Base-by-base conservation (phyloP, 2,329 filamentous ascomycete genomes). In the Scedosporium boydii region DNA sequence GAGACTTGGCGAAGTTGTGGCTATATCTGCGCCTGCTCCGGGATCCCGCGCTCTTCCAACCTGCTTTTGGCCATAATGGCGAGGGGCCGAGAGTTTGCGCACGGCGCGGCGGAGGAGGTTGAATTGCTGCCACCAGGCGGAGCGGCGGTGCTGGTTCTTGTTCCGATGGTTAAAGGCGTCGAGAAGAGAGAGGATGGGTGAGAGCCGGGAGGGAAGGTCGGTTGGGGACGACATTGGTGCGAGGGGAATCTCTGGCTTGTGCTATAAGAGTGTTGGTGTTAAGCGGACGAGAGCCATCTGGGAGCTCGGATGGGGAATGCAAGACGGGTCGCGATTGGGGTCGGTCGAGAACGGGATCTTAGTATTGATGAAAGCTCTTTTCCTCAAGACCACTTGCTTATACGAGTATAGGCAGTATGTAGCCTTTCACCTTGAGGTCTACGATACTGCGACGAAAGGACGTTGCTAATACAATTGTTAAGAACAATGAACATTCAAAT, bases 71-170 rank as follows among this genome's bases (percentile, higher is more conserved):
- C 71, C 67, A 9, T 66, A 71, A 1, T 65, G 63, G 58, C 74
- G 67, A 18, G 78, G 70, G 26, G 72, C 72, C 16, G 67, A 64
- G 1, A 96, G 76, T 62, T 81, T 80, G 7, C 76, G 75, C 7
- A 88, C 72, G 63, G 86, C 81, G 57, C 90, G 88, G 42, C 90
- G 86, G 66, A 97, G 81, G 66, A 88, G 81, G 61, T 82, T 82
- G 65, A 97, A 85, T 68, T 86, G 84, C 16, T 76, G 72, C 85
- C 90, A 98, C 93, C 93, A 99, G 70, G 86, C 84, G 34, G 87
- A 83, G 65, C 83, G 80, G 62, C 87, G 87, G 74, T 98, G 93
- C 76, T 98, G 93, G 77, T 97, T 98, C 71, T 87, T 88, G 78
- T 97, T 95, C 69, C 92, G 90, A 72, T 91, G 87, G 74, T 87